A percentile compares a stretch with the other conserved stretches of the same genome.
These are phyloP conservation scores for sorghum (Sorghum bicolor) DNA, from an alignment of 176 grass and related monocot genomes.

Conservation along the genomic window Sorghum_bicolor_NCBIv3 NC_012873.2:5042001-5042500, in stretches of 20 bases:
- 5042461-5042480: neutral
- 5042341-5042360: neutral
- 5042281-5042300: neutral
- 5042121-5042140: too few relatives aligned
- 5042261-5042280: neutral
- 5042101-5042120: neutral
- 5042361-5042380: neutral
- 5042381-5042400: neutral
- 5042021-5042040: slow-evolving; percentile 97
- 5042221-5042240: neutral
- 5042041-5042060: slow-evolving; percentile 94
- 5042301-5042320: neutral
- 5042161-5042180: neutral
- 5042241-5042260: neutral
- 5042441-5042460: neutral
- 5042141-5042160: neutral
- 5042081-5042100: neutral
- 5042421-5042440: neutral
- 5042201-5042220: neutral
- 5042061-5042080: slow-evolving; percentile 87
- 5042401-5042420: neutral
- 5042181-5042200: neutral
- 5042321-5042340: neutral
- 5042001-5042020: slow-evolving; percentile 78
- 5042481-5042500: neutral